A percentile compares a stretch with the other conserved stretches of the same genome.
phyloP scores from a whole-genome alignment of 2,329 filamentous ascomycete species.

The Akanthomyces uredinophilus region DNA sequence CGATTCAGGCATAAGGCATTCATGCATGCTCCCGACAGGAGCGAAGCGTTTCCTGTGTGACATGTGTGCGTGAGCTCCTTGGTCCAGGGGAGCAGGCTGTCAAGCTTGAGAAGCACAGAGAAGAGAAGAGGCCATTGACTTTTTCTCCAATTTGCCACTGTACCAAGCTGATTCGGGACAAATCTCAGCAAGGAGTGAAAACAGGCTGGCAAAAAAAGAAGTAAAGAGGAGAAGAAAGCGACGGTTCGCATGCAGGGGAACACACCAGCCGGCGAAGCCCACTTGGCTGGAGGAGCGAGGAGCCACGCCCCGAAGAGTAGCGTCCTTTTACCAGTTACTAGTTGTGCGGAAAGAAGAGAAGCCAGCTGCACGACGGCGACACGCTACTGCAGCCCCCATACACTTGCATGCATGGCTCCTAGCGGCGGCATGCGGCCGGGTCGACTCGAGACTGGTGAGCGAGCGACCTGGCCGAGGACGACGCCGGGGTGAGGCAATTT shows the following conservation, averaged over 20 bases:
- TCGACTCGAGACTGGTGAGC: background rate
- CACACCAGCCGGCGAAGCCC: background rate
- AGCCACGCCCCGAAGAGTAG: background rate
- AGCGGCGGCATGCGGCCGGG: background rate
- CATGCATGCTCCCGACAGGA: background rate
- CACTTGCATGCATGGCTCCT: background rate
- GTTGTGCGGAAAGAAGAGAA: background rate
- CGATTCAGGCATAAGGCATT: background rate
- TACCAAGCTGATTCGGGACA: background rate
- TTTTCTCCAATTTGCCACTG: background rate
- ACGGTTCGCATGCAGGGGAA: background rate
- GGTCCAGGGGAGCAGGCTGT: too few species aligned
- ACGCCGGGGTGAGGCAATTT: background rate
- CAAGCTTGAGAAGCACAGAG: too few species aligned
- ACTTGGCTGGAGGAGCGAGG: constrained; percentile 1
- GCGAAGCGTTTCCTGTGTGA: background rate
- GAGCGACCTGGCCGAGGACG: background rate
- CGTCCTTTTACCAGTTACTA: background rate
- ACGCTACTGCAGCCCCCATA: constrained; percentile 1
- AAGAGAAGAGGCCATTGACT: background rate
- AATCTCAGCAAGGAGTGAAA: background rate
- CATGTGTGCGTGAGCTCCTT: background rate
- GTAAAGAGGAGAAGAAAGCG: background rate
- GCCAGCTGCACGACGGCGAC: background rate
- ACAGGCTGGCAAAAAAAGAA: background rate